phyloP scores from a whole-genome alignment of 768 basidiomycete genomes.

The Hemileccinum impolitum region DNA sequence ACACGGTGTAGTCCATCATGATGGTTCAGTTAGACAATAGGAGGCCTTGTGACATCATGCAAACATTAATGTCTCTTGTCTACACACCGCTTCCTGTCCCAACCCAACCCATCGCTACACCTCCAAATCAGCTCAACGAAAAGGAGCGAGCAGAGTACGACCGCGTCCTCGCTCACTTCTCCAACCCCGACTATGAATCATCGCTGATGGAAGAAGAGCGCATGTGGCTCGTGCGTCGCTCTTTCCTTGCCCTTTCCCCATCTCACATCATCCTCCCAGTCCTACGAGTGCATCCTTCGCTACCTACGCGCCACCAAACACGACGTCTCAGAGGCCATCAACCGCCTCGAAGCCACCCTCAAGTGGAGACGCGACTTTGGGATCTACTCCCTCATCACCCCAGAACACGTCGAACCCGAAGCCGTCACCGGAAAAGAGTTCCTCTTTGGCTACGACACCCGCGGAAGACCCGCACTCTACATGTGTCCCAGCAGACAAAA shows the following conservation, averaged over 20 bases:
- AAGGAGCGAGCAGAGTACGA: constrained; percentile 49
- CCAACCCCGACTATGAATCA: constrained; percentile 41
- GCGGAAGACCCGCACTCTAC: constrained; percentile 65
- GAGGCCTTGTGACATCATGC: neutral
- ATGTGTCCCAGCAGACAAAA: constrained; percentile 73
- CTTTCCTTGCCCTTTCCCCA: neutral
- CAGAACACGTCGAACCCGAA: constrained; percentile 70
- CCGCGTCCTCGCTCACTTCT: constrained; percentile 59
- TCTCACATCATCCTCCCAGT: constrained; percentile 26
- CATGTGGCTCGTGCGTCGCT: constrained; percentile 64
- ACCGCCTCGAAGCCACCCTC: constrained; percentile 67
- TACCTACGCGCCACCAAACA: constrained; percentile 80
- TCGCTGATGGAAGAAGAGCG: constrained; percentile 63
- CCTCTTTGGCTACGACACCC: constrained; percentile 69
- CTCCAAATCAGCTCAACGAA: constrained; percentile 38
- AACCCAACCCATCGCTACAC: constrained; percentile 25
- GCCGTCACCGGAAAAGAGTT: constrained; percentile 81
- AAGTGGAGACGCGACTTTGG: constrained; percentile 82
- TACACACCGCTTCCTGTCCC: constrained; percentile 26
- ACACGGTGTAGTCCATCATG: constrained; percentile 25
- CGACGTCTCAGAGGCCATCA: constrained; percentile 54
- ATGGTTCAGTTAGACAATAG: too few relatives aligned
- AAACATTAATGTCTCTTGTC: too few relatives aligned
- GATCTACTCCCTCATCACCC: constrained; percentile 57
- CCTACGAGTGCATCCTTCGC: constrained; percentile 71